Conservation (phyloP, 148 eudicot species). For the Vaccinium vitisidaea region DNA sequence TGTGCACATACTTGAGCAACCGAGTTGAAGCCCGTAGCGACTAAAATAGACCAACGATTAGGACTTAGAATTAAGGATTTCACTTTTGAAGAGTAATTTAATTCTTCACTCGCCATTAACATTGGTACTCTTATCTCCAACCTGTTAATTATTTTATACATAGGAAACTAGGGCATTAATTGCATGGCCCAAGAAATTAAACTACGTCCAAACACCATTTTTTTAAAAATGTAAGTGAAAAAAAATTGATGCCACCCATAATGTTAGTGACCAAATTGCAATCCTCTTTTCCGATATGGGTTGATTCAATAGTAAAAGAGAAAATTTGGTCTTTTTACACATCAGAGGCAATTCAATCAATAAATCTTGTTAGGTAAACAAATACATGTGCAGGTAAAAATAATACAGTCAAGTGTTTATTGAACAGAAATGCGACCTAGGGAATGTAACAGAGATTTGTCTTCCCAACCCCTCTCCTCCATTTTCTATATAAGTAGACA, state of each 20-base stretch:
- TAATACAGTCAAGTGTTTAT: not conserved
- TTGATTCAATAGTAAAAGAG: not conserved
- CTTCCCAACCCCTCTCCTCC: not conserved
- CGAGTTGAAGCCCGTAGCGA: too few relatives aligned
- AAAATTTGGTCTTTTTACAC: not conserved
- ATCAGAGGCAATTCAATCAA: not conserved
- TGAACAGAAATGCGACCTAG: not conserved
- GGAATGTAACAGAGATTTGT: not conserved
- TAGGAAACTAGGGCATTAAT: too few relatives aligned
- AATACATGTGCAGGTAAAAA: too few relatives aligned
- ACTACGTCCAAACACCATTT: not conserved
- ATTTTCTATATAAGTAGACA: not conserved
- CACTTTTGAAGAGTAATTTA: too few relatives aligned
- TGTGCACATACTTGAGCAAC: too few relatives aligned
- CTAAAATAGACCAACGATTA: too few relatives aligned
- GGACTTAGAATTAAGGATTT: too few relatives aligned
- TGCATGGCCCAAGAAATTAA: not conserved
- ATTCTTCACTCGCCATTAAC: too few relatives aligned
- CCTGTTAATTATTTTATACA: too few relatives aligned
- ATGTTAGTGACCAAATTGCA: not conserved
- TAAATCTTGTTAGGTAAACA: not conserved
- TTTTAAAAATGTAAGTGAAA: not conserved
- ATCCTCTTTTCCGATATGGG: not conserved
- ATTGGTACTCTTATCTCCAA: too few relatives aligned
- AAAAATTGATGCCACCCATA: not conserved